Conservation (phyloP, 2,329 filamentous ascomycete genomes). For the Xylariaceae sp. region DNA sequence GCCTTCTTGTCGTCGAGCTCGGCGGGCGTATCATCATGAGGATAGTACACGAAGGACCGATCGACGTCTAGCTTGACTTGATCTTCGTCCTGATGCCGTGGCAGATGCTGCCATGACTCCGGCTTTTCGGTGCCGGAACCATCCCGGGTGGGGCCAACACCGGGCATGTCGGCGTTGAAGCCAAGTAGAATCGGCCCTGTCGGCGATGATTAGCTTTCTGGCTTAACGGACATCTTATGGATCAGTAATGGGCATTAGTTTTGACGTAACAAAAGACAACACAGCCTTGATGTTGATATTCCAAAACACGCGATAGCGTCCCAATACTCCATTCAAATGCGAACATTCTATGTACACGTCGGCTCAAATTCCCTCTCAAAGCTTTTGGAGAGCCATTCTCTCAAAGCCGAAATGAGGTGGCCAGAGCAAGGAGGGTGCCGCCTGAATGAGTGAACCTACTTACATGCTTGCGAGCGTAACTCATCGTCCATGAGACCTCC, state of each 20-base stretch:
- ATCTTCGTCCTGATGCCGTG: conserved; percentile 78
- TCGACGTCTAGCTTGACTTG: conserved; percentile 92
- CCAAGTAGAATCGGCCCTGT: conserved; percentile 47
- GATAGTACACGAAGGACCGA: conserved; percentile 96
- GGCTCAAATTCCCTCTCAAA: conserved; percentile 1
- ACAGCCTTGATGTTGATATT: too few species aligned
- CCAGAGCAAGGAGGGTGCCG: conserved; percentile 1
- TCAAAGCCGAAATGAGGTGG: background rate
- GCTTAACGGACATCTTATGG: too few species aligned
- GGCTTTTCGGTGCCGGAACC: background rate
- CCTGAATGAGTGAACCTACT: too few species aligned
- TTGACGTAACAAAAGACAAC: too few species aligned
- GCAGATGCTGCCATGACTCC: conserved; percentile 57
- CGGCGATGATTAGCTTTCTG: background rate
- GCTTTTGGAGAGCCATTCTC: too few species aligned
- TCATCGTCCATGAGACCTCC: conserved; percentile 66
- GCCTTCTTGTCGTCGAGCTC: conserved; percentile 68
- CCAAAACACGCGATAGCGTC: too few species aligned
- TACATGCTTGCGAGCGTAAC: conserved; percentile 73
- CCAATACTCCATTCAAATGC: too few species aligned
- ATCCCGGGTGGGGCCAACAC: background rate
- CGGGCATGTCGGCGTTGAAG: conserved; percentile 13
- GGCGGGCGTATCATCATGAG: conserved; percentile 65
- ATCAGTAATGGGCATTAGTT: background rate
- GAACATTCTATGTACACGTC: too few species aligned